Evolutionary conservation across 73 alveolate species (phyloP).

Genomic region (Stentor coeruleus): DNA sequence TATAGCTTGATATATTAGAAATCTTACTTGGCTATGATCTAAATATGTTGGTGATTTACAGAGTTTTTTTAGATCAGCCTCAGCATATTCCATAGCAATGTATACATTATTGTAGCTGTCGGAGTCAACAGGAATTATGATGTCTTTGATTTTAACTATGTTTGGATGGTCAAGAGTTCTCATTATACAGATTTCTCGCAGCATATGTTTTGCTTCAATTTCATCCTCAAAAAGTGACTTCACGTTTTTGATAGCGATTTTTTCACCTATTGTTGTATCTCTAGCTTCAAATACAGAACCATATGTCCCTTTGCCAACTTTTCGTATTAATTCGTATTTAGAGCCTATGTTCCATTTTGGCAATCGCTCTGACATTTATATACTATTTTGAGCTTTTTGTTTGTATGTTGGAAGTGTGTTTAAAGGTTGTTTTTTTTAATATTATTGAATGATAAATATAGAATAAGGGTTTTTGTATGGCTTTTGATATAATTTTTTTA

Average conservation of each 20-base stretch:
- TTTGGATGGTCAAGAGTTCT: constrained; percentile 64
- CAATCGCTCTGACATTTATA: background rate
- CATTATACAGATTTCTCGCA: constrained; percentile 76
- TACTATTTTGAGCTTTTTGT: too few relatives aligned
- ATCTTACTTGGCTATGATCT: constrained; percentile 59
- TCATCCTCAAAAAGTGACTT: constrained; percentile 38
- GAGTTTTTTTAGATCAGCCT: constrained; percentile 74
- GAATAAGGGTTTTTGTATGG: too few relatives aligned
- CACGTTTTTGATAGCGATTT: constrained; percentile 56
- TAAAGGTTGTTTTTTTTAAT: too few relatives aligned
- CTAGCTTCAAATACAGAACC: constrained; percentile 91
- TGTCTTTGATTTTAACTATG: constrained; percentile 53
- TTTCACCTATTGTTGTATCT: constrained; percentile 75
- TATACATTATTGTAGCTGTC: constrained; percentile 63
- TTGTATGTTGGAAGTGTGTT: too few relatives aligned
- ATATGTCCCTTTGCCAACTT: constrained; percentile 89
- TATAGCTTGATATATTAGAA: constrained; percentile 73
- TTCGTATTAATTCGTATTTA: constrained; percentile 68
- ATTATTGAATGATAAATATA: too few relatives aligned
- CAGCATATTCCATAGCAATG: constrained; percentile 72
- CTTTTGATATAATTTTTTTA: too few relatives aligned
- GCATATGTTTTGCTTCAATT: constrained; percentile 73
- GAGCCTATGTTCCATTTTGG: constrained; percentile 65
- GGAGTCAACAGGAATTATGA: constrained; percentile 62
- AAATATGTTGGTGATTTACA: constrained; percentile 69